Percentiles rank a stretch among this genome's conserved stretches.
Evolutionary conservation across 164 flowering plant genomes (phyloP).

Genomic region (Kingdonia uniflora): DNA sequence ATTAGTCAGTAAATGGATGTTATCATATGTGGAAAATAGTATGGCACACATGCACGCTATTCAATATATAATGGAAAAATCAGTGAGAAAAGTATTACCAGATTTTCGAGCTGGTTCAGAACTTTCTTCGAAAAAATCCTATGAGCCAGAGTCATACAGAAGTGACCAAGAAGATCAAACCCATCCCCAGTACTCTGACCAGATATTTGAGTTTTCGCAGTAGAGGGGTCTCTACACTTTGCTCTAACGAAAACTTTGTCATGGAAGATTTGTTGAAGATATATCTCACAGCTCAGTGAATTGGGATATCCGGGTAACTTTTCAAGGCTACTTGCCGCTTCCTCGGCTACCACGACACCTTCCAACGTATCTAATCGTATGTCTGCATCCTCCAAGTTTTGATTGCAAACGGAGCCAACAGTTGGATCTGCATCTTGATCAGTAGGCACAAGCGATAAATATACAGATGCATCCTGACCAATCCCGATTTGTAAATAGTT

Average conservation of each 20-base stretch:
- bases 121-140: conserved; percentile 80
- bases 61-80: neutral
- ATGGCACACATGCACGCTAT: neutral
- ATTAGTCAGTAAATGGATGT: no score
- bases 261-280: conserved; percentile 75
- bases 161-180: conserved; percentile 67
- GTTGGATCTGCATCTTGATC: conserved; percentile 28
- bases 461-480: conserved; percentile 63
- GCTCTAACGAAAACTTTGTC: conserved; percentile 46
- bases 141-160: conserved; percentile 81
- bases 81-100: conserved; percentile 37
- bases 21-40: no score
- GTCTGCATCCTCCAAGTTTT: conserved; percentile 27
- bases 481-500: conserved; percentile 59
- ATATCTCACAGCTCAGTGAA: conserved; percentile 58
- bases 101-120: conserved; percentile 58
- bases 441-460: conserved; percentile 49
- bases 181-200: conserved; percentile 37
- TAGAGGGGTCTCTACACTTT: conserved; percentile 30
- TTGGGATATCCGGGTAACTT: conserved; percentile 29
- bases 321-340: conserved; percentile 15
- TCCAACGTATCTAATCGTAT: conserved; percentile 34
- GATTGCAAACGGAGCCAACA: conserved; percentile 15
- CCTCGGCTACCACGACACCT: conserved; percentile 23
- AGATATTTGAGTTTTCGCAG: conserved; percentile 27